Evolutionary conservation across 805 yeast genomes (phyloP), one percentile per base, ranked within the genome.

Genomic region (Candida nonsorbophila): DNA sequence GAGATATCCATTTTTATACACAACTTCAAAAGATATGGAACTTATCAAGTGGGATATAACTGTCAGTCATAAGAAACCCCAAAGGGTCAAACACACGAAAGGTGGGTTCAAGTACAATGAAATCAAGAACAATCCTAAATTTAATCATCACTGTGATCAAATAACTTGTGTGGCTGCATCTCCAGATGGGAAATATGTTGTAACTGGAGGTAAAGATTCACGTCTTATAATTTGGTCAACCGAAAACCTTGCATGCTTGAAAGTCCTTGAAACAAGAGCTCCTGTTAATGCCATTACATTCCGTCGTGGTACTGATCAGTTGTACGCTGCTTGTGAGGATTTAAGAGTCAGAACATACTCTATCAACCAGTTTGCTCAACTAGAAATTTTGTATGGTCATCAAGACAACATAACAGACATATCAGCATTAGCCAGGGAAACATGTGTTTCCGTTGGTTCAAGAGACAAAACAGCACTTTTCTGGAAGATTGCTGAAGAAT

Each of bases 401-500:
- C 97, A 92, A 61, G 98, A 92, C 51, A 65, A 74, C 31, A 88
- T 90, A 25, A 71, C 74, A 24, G 97, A 80, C 48, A 79, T 92
- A 30, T 62, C 86, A 14, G 86, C 97, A 0, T 62, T 92, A 37
- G 74, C 75, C 7, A 78, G 79, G 54, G 97, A 92, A 50, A 76
- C 96, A 34, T 92, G 98, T 65, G 88, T 92, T 11, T 85, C 95
- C 15, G 97, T 90, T 18, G 98, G 98, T 11, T 71, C 94, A 3
- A 76, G 97, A 45, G 98, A 92, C 58, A 79, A 94, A 47, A 84
- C 96, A 4, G 96, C 90, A 7, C 82, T 94, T 80, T 66, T 84
- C 45, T 92, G 98, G 98, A 92, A 92, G 54, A 86, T 92, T 41
- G 77, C 95, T 15, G 98, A 92, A 47, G 98, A 92, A 59, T 78